phyloP scores from a whole-genome alignment of 257 asterid species.

The Solanum peruvianum region DNA sequence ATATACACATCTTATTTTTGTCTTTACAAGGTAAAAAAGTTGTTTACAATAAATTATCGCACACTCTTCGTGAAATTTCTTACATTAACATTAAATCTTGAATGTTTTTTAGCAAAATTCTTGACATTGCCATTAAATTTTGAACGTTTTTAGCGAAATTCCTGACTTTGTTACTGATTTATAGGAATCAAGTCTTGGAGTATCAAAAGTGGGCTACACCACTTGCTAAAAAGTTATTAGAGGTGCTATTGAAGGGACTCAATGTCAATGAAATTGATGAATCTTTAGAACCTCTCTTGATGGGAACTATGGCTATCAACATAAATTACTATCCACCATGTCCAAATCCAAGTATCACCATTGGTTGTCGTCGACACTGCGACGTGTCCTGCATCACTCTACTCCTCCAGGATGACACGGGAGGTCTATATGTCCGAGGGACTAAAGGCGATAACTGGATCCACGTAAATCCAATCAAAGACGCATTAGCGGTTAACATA shows the following conservation, averaged over 20 bases:
- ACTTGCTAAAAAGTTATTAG: conserved; percentile 15
- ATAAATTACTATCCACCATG: conserved; percentile 38
- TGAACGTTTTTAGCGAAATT: rapidly evolving
- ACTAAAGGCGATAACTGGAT: conserved; percentile 20
- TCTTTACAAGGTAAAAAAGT: rapidly evolving
- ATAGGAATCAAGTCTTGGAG: conserved; percentile 33
- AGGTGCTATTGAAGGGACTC: conserved; percentile 23
- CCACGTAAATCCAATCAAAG: conserved; percentile 26
- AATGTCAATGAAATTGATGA: conserved; percentile 22
- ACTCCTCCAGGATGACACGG: conserved; percentile 51
- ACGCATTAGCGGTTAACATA: conserved; percentile 33
- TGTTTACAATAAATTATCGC: no score
- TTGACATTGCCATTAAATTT: neutral
- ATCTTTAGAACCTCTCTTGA: conserved; percentile 20
- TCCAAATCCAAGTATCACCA: conserved; percentile 32
- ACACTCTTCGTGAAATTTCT: no score
- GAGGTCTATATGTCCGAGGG: conserved; percentile 39
- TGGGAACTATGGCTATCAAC: conserved; percentile 21
- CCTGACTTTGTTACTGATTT: rapidly evolving
- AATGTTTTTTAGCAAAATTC: no score
- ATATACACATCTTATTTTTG: neutral
- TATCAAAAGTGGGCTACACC: conserved; percentile 29
- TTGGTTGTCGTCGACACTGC: conserved; percentile 38
- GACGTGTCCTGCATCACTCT: conserved; percentile 32
- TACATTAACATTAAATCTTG: no score